A percentile compares a stretch with the other conserved stretches of the same genome.
Evolutionary conservation across 352 stramenopile species (phyloP).

Genomic region (Phytophthora boehmeriae): DNA sequence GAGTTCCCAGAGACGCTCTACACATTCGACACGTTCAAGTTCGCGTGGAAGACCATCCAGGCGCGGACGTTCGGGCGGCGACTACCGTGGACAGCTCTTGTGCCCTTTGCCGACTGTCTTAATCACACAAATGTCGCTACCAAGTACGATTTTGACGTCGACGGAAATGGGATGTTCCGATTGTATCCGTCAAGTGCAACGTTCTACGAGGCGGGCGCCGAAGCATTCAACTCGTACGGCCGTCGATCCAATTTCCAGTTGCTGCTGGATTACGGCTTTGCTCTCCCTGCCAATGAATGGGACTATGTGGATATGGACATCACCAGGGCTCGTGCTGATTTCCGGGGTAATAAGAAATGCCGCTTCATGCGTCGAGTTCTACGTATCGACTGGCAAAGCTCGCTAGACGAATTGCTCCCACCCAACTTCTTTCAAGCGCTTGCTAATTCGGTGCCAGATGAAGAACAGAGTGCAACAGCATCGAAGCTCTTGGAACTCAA

Average conservation of each 20-base stretch:
- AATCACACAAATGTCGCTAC: slow-evolving; percentile 92
- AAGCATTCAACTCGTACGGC: slow-evolving; percentile 94
- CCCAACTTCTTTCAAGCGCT: slow-evolving; percentile 25
- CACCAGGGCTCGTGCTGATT: slow-evolving; percentile 35
- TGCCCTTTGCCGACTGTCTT: slow-evolving; percentile 92
- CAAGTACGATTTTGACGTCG: slow-evolving; percentile 86
- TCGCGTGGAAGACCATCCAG: slow-evolving; percentile 91
- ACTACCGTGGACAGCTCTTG: slow-evolving; percentile 90
- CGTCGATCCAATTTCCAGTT: slow-evolving; percentile 87
- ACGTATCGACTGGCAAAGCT: slow-evolving; percentile 52
- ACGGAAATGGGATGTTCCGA: slow-evolving; percentile 62
- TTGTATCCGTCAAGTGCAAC: slow-evolving; percentile 70
- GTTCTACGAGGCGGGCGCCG: slow-evolving; percentile 53
- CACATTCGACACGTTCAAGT: slow-evolving; percentile 74
- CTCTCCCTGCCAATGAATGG: slow-evolving; percentile 90
- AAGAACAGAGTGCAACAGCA: slow-evolving; percentile 16
- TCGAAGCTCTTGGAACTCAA: slow-evolving; percentile 7
- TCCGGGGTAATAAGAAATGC: slow-evolving; percentile 35
- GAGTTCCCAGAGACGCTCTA: slow-evolving; percentile 59
- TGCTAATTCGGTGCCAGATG: slow-evolving; percentile 23
- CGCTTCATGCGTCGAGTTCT: slow-evolving; percentile 53
- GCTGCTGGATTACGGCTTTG: slow-evolving; percentile 94
- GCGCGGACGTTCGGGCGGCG: slow-evolving; percentile 91
- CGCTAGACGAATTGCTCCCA: slow-evolving; percentile 58
- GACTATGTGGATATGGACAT: slow-evolving; percentile 75